A percentile compares a stretch with the other conserved stretches of the same genome.
Evolutionary conservation across 2,329 filamentous ascomycete genomes (phyloP).

Genomic region (Chaetomium sp.): DNA sequence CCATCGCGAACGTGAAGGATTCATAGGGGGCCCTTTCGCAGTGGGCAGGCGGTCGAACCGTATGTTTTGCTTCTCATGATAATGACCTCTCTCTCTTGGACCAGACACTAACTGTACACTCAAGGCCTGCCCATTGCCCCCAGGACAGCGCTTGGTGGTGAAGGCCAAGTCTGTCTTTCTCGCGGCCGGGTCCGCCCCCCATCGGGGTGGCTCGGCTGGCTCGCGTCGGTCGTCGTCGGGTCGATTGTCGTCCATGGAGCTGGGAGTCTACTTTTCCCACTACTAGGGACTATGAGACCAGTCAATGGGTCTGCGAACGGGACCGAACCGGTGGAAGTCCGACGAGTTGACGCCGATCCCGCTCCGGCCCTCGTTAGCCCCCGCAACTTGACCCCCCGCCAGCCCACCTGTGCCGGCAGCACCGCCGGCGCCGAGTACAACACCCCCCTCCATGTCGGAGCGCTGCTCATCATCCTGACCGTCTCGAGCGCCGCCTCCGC

Average conservation of each 20-base stretch:
- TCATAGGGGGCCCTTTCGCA: slow-evolving; percentile 1
- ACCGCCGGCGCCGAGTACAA: slow-evolving; percentile 42
- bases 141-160: slow-evolving; percentile 34
- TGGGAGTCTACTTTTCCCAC: slow-evolving; percentile 6
- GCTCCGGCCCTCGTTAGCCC: neutral
- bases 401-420: slow-evolving; percentile 23
- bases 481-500: slow-evolving; percentile 43
- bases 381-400: slow-evolving; percentile 14
- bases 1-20: neutral
- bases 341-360: too few relatives aligned
- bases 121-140: slow-evolving; percentile 18
- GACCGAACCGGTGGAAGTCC: too few relatives aligned
- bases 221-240: slow-evolving; percentile 35
- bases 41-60: slow-evolving; percentile 8
- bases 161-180: slow-evolving; percentile 33
- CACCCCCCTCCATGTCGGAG: slow-evolving; percentile 50
- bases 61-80: slow-evolving; percentile 7
- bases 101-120: too few relatives aligned
- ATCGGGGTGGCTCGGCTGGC: slow-evolving; percentile 37
- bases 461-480: slow-evolving; percentile 44
- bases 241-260: slow-evolving; percentile 19
- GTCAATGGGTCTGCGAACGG: too few relatives aligned
- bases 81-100: too few relatives aligned
- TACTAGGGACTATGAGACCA: neutral
- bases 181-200: slow-evolving; percentile 25